phyloP scores from a whole-genome alignment of 805 yeast species.

The Cyberlindnera euphorbiiphila region DNA sequence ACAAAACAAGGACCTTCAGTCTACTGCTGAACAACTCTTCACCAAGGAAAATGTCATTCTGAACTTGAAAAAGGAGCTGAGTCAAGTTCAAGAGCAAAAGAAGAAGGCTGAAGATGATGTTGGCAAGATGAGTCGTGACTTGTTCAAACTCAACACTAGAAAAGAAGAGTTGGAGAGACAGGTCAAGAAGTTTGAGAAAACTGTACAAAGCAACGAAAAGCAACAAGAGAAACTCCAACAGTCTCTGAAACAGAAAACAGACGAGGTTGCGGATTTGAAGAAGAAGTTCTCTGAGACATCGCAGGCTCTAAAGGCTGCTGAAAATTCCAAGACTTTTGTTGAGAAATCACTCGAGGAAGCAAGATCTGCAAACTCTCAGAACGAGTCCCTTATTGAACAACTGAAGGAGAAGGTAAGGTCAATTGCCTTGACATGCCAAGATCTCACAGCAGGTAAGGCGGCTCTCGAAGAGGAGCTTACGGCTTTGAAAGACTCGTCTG shows the following conservation, averaged over 20 bases:
- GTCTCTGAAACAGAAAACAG: conserved; percentile 17
- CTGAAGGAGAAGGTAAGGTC: conserved; percentile 43
- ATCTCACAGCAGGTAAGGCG: conserved; percentile 26
- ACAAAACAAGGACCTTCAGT: conserved; percentile 31
- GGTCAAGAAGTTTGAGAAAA: conserved; percentile 38
- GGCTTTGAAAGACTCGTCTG: conserved; percentile 8
- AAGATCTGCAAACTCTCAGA: conserved; percentile 28
- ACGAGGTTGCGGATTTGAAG: conserved; percentile 14
- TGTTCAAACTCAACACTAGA: conserved; percentile 59
- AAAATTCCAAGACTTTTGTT: conserved; percentile 8
- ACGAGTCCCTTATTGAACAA: conserved; percentile 36
- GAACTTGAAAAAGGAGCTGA: conserved; percentile 27
- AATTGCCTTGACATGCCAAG: conserved; percentile 34
- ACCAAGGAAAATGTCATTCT: conserved; percentile 24
- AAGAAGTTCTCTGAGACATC: conserved; percentile 9
- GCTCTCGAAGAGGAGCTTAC: conserved; percentile 18
- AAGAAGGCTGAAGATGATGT: conserved; percentile 79
- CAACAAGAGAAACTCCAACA: conserved; percentile 21
- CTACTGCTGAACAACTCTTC: conserved; percentile 13
- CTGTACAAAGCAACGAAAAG: conserved; percentile 21
- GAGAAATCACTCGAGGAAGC: conserved; percentile 27
- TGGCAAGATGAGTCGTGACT: conserved; percentile 84
- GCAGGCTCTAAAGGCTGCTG: conserved; percentile 1
- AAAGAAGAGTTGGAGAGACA: conserved; percentile 48
- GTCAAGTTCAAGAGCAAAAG: conserved; percentile 35